These are phyloP conservation scores for Xerocomus brunneocitrinus DNA, from an alignment of 768 basidiomycete genomes.

Conservation along the genomic window DNA sequence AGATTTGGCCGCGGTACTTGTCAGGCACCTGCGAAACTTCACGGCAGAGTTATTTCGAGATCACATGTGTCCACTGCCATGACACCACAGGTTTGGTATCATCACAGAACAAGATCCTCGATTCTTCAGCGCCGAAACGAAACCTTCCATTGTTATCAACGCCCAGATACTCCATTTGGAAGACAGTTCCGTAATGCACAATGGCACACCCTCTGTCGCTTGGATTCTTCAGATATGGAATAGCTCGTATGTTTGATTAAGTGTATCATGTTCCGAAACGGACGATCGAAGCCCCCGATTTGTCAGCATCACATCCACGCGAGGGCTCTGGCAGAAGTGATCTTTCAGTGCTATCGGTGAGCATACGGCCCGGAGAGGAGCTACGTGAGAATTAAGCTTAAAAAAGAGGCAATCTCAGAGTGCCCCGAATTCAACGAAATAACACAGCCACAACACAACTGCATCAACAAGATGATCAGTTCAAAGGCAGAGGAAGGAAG, in stretches of 20 bases:
- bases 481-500: neutral
- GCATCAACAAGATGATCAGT: neutral
- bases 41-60: neutral
- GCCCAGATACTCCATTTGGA: neutral
- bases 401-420: neutral
- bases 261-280: neutral
- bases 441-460: conserved; percentile 7
- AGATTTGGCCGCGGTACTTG: neutral
- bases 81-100: neutral
- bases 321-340: too few relatives aligned
- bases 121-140: neutral
- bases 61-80: neutral
- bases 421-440: neutral
- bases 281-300: neutral
- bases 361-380: neutral
- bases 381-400: neutral
- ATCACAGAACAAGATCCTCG: neutral
- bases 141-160: conserved; percentile 12
- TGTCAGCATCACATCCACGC: neutral
- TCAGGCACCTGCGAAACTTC: neutral
- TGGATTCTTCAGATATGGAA: neutral
- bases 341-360: neutral
- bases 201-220: neutral
- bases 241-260: neutral
- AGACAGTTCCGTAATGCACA: neutral